Percentiles rank a stretch among this genome's conserved stretches.
phyloP scores from a whole-genome alignment of 1,139 yeast genomes.

The Sugiyamaella japonica region DNA sequence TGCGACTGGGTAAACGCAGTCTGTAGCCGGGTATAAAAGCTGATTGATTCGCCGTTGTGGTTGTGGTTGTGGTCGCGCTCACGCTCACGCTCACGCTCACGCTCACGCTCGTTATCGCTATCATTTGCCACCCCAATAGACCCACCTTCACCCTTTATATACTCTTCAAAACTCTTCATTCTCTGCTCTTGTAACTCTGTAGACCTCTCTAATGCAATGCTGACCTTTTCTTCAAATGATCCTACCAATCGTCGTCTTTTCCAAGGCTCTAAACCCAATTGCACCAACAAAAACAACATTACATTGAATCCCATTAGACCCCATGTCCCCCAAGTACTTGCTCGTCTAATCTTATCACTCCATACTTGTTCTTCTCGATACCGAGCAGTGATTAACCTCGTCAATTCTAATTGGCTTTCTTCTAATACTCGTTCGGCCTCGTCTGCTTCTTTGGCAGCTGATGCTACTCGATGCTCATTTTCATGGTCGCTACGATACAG shows the following conservation, averaged over 20 bases:
- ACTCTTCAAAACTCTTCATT: slow-evolving; percentile 3
- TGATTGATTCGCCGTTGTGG: no score
- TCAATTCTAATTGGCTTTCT: slow-evolving; percentile 63
- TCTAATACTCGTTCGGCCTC: slow-evolving; percentile 67
- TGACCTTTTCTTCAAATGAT: slow-evolving; percentile 68
- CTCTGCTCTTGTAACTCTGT: slow-evolving; percentile 10
- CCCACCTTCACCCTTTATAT: background rate
- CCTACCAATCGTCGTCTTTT: slow-evolving; percentile 76
- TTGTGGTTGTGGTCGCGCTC: no score
- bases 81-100: no score
- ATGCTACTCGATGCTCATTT: slow-evolving; percentile 61
- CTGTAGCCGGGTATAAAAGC: slow-evolving; percentile 10
- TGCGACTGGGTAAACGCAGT: background rate
- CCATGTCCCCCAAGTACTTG: slow-evolving; percentile 98
- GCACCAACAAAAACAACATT: slow-evolving; percentile 73
- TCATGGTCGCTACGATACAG: slow-evolving; percentile 79
- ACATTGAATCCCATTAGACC: slow-evolving; percentile 85
- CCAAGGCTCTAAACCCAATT: slow-evolving; percentile 92
- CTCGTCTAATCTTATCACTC: slow-evolving; percentile 93
- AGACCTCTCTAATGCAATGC: slow-evolving; percentile 9
- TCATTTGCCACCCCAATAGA: background rate
- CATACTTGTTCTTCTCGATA: slow-evolving; percentile 98
- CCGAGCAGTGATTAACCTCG: slow-evolving; percentile 77
- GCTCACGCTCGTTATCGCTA: background rate
- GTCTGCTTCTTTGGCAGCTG: slow-evolving; percentile 52